Percentiles rank a stretch among this genome's conserved stretches.
Evolutionary conservation across 495 filamentous ascomycete genomes (phyloP).

Genomic region (Annulohypoxylon moriforme): DNA sequence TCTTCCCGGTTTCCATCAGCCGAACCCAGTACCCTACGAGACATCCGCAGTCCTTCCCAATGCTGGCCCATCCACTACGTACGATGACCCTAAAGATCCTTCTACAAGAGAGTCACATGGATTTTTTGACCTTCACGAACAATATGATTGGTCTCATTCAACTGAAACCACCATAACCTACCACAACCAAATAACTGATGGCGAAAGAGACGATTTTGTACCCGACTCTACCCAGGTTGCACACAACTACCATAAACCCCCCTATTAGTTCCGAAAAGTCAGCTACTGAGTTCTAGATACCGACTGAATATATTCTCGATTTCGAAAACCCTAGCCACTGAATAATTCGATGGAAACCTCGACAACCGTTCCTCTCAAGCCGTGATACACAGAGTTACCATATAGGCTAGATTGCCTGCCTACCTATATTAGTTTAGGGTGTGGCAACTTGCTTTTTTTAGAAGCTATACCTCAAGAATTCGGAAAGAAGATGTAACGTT

Average conservation of each 20-base stretch:
- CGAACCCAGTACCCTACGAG: background rate
- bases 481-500: no score
- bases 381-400: no score
- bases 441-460: no score
- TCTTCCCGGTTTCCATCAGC: background rate
- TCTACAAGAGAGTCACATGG: background rate
- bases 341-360: background rate
- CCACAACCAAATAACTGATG: background rate
- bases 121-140: conserved; percentile 31
- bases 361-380: background rate
- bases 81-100: background rate
- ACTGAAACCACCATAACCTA: background rate
- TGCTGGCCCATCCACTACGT: background rate
- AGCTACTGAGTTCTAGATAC: background rate
- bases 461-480: no score
- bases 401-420: no score
- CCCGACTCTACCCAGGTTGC: background rate
- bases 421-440: no score
- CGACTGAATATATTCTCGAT: background rate
- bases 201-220: background rate
- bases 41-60: background rate
- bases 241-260: background rate
- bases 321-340: background rate
- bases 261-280: background rate
- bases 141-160: conserved; percentile 25